These are phyloP conservation scores for Debaryomycetaceae sp. DNA, from an alignment of 1,139 yeast species.

Conservation along the genomic window DNA sequence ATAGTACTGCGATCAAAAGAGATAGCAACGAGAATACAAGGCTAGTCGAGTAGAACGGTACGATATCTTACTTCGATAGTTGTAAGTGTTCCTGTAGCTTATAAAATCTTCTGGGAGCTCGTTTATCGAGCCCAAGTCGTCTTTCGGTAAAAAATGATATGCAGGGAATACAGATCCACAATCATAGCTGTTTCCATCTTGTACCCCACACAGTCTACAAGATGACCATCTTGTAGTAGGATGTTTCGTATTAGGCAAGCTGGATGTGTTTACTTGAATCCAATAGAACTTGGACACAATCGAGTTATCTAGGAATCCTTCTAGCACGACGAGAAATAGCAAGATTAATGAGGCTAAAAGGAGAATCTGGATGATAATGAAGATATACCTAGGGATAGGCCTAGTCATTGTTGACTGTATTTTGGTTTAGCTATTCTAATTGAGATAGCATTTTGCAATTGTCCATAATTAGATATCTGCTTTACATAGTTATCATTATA, in stretches of 20 bases:
- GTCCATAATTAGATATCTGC: too few relatives aligned
- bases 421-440: too few relatives aligned
- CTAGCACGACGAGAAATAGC: conserved; percentile 58
- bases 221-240: conserved; percentile 65
- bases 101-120: conserved; percentile 50
- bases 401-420: too few relatives aligned
- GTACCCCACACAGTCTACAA: conserved; percentile 58
- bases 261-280: conserved; percentile 66
- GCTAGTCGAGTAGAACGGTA: conserved; percentile 67
- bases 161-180: conserved; percentile 55
- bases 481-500: too few relatives aligned
- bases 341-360: conserved; percentile 47
- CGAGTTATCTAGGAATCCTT: conserved; percentile 55
- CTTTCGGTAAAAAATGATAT: conserved; percentile 63
- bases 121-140: conserved; percentile 44
- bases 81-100: conserved; percentile 47
- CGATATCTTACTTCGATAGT: conserved; percentile 62
- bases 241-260: conserved; percentile 45
- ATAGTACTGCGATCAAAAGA: conserved; percentile 31
- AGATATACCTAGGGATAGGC: too few relatives aligned
- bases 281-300: conserved; percentile 58
- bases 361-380: conserved; percentile 26
- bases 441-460: too few relatives aligned
- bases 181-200: conserved; percentile 30
- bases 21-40: conserved; percentile 53